Evolutionary conservation across 495 filamentous ascomycete species (phyloP), one percentile per base, ranked within the genome.

Genomic region (Hypoxylon fuscum): DNA sequence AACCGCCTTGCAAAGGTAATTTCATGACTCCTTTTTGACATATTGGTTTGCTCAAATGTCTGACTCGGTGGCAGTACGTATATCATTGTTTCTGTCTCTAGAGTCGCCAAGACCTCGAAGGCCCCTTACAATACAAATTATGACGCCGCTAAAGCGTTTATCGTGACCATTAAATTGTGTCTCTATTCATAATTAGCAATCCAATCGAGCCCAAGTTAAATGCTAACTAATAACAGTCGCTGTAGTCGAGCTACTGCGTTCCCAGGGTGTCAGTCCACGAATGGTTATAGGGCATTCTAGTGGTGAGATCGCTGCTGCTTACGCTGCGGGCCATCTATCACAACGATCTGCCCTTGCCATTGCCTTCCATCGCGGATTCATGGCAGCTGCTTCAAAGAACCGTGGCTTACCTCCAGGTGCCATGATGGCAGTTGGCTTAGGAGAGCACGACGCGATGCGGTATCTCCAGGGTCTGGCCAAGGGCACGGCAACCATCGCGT

Each of bases 371-470:
- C 12, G 32, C 32, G 32, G 9, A 5, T 9, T 5, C 5, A 9
- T 9, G 27, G 27, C 27, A 29, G 5, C 4, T 5, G 12, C 12
- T 11, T 35, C 32, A 3, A 35, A 14, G 3, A 10, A 35, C 5
- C 5, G 4, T 2, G 9, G 2, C 11, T 3, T 3, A 35, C 32
- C 12, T 2, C 10, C 23, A 0, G 9, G 22, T 0, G 69, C 67
- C 10, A 79, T 79, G 77, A 21, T 75, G 18, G 75, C 76, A 1
- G 71, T 76, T 14, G 71, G 72, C 1, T 20, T 76, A 1, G 47
- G 43, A 14, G 34, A 62, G 31, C 10, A 59, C 7, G 49, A 53
- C 11, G 52, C 60, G 7, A 15, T 42, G 10, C 4, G 5, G 9
- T 62, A 62, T 15, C 32, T 74, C 2, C 32, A 3, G 12, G 34